phyloP scores from a whole-genome alignment of 1,284 basidiomycete genomes.

The Pseudozyma sp. region DNA sequence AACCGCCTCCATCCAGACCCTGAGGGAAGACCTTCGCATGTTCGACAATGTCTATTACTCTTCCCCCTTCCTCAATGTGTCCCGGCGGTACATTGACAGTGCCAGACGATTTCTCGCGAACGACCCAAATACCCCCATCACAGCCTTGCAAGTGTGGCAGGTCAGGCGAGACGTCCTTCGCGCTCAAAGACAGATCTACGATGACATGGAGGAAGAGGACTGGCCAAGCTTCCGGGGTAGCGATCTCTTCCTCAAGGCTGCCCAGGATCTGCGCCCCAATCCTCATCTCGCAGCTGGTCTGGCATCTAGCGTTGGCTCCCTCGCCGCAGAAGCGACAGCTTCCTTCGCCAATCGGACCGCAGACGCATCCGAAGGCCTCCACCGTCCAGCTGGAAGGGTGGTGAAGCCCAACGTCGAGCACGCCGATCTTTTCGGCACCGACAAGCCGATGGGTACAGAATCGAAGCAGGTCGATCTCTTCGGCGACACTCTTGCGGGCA shows the following conservation, averaged over 20 bases:
- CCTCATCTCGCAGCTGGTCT: constrained; percentile 64
- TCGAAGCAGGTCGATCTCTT: constrained; percentile 32
- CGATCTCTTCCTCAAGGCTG: constrained; percentile 88
- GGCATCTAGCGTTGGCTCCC: constrained; percentile 35
- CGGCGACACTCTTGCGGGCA: constrained; percentile 31
- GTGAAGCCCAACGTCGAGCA: constrained; percentile 30
- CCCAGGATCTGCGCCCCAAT: constrained; percentile 76
- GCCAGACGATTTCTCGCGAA: constrained; percentile 76
- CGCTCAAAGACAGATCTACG: constrained; percentile 85
- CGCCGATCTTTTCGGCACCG: constrained; percentile 45
- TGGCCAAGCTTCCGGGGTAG: constrained; percentile 87
- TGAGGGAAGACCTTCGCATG: constrained; percentile 86
- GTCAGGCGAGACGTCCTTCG: constrained; percentile 79
- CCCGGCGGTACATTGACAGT: constrained; percentile 76
- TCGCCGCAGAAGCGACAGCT: constrained; percentile 17
- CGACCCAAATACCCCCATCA: constrained; percentile 53
- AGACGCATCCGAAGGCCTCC: constrained; percentile 12
- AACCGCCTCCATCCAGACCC: constrained; percentile 71
- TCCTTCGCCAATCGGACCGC: neutral
- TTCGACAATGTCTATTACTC: constrained; percentile 87
- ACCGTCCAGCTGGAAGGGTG: constrained; percentile 12
- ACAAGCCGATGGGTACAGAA: constrained; percentile 28
- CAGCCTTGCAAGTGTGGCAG: constrained; percentile 35
- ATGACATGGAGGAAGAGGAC: constrained; percentile 85
- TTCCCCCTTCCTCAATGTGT: constrained; percentile 74